A percentile compares a stretch with the other conserved stretches of the same genome.
These are phyloP conservation scores for Xylaria palmicola DNA, from an alignment of 495 filamentous ascomycete genomes.

Conservation along the genomic window DNA sequence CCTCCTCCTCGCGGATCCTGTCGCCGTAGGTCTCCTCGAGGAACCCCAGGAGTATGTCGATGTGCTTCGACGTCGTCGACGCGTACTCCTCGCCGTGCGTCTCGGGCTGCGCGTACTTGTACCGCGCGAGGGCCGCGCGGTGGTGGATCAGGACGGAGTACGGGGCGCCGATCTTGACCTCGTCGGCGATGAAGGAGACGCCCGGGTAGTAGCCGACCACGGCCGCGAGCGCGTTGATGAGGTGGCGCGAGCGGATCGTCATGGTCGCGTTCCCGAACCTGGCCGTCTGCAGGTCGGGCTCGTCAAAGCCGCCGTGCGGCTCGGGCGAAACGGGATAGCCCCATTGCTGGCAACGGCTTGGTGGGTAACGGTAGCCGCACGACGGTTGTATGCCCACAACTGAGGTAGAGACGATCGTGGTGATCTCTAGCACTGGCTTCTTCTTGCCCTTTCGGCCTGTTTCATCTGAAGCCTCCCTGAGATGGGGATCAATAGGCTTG, in stretches of 20 bases:
- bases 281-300: conserved; percentile 17
- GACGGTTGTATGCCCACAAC: background rate
- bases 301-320: background rate
- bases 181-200: conserved; percentile 23
- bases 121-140: conserved; percentile 30
- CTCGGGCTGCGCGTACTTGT: conserved; percentile 32
- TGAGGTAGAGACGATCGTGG: conserved; percentile 27
- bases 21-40: conserved; percentile 26
- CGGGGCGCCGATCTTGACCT: conserved; percentile 30
- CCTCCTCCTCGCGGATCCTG: conserved; percentile 31
- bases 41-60: conserved; percentile 40
- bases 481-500: conserved; percentile 28
- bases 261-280: conserved; percentile 30
- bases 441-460: background rate
- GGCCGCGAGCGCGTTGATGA: conserved; percentile 39
- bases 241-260: conserved; percentile 38
- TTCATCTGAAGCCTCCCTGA: conserved; percentile 15
- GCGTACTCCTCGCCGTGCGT: conserved; percentile 33
- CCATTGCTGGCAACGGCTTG: too few species aligned
- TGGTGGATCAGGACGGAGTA: conserved; percentile 40
- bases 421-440: conserved; percentile 35
- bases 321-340: too few species aligned
- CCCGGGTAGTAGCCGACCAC: conserved; percentile 39
- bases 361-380: background rate
- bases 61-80: conserved; percentile 34